Evolutionary conservation across 768 basidiomycete genomes (phyloP).

Genomic region (Boletellus sp.): DNA sequence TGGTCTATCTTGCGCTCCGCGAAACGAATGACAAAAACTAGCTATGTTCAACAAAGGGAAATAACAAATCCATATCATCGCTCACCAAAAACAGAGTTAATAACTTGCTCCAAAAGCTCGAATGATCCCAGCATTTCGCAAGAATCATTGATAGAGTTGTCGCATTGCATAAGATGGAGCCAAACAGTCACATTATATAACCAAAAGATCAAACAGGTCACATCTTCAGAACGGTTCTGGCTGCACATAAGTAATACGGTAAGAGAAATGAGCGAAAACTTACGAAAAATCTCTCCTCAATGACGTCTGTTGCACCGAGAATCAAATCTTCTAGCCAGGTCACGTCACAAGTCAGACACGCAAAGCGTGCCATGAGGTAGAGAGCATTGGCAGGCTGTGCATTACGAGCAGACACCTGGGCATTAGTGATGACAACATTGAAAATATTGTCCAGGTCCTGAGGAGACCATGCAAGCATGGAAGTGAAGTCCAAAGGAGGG

Average conservation of each 20-base stretch:
- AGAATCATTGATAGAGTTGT: constrained; percentile 69
- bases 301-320: constrained; percentile 84
- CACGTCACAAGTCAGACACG: constrained; percentile 85
- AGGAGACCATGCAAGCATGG: constrained; percentile 93
- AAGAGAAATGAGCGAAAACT: constrained; percentile 32
- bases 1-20: constrained; percentile 87
- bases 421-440: constrained; percentile 76
- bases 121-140: constrained; percentile 85
- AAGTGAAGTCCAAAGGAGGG: constrained; percentile 68
- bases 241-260: constrained; percentile 10
- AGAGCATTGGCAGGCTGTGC: constrained; percentile 87
- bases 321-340: constrained; percentile 92
- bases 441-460: constrained; percentile 73
- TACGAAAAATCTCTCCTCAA: constrained; percentile 91
- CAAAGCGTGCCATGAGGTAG: constrained; percentile 89
- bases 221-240: constrained; percentile 79
- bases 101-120: constrained; percentile 83
- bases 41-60: constrained; percentile 1
- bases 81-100: constrained; percentile 92
- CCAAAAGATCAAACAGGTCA: constrained; percentile 90
- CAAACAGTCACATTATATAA: constrained; percentile 87
- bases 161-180: constrained; percentile 88
- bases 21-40: constrained; percentile 93
- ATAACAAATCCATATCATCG: constrained; percentile 1
- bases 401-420: constrained; percentile 66